Percentiles rank a stretch among this genome's conserved stretches.
phyloP scores from a whole-genome alignment of 208 protist species.

The Acanthamoeba healyi region DNA sequence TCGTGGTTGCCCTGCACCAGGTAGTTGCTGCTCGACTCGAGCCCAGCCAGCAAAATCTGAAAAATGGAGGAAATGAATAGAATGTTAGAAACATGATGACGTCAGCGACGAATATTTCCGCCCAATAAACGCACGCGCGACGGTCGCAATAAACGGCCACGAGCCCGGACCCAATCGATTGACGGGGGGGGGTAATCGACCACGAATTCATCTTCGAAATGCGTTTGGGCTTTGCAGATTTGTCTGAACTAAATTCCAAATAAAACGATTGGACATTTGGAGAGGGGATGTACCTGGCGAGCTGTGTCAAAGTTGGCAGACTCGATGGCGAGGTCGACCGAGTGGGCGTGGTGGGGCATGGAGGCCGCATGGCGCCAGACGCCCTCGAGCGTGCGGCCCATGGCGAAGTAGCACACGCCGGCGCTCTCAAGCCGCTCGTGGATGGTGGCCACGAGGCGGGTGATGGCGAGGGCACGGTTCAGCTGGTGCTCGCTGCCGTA shows the following conservation, averaged over 20 bases:
- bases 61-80: neutral
- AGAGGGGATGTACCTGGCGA: neutral
- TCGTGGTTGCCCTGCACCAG: constrained; percentile 20
- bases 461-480: neutral
- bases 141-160: too few species aligned
- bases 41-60: neutral
- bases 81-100: neutral
- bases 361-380: neutral
- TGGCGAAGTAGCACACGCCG: constrained; percentile 56
- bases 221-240: too few species aligned
- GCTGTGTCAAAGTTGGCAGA: neutral
- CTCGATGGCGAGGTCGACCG: neutral
- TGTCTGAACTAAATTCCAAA: neutral
- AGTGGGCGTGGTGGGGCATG: neutral
- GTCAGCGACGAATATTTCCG: neutral
- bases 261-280: neutral
- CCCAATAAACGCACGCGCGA: too few species aligned
- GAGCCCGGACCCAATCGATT: too few species aligned
- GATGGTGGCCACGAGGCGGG: neutral
- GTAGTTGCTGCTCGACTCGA: constrained; percentile 17
- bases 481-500: neutral
- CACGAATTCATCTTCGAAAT: too few species aligned
- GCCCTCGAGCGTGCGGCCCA: constrained; percentile 23
- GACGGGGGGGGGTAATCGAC: too few species aligned
- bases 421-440: neutral